Evolutionary conservation across 768 basidiomycete genomes (phyloP).

Genomic region (Scleroderma bovista): DNA sequence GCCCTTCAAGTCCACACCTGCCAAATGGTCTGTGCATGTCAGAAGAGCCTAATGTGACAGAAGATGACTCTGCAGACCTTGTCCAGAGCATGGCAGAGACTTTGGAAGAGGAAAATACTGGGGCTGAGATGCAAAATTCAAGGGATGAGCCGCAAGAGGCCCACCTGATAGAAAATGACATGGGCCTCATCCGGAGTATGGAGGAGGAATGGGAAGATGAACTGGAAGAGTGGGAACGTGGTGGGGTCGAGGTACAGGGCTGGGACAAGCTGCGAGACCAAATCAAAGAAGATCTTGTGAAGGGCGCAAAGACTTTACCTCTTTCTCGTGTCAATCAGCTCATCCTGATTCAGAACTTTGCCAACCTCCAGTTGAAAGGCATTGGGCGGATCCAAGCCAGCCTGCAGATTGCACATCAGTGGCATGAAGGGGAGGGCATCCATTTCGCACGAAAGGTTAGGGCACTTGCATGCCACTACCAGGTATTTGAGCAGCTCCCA

Average conservation of each 20-base stretch:
- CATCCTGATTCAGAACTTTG: slow-evolving; percentile 6
- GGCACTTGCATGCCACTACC: slow-evolving; percentile 31
- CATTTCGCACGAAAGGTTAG: slow-evolving; percentile 26
- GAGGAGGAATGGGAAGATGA: slow-evolving; percentile 19
- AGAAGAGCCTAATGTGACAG: no score
- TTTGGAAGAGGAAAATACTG: no score
- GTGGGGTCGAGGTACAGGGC: slow-evolving; percentile 4
- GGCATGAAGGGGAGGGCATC: slow-evolving; percentile 28
- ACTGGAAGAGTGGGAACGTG: slow-evolving; percentile 10
- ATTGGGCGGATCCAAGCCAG: slow-evolving; percentile 25
- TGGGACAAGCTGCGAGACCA: slow-evolving; percentile 25
- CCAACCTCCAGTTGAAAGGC: slow-evolving; percentile 22
- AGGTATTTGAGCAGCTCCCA: slow-evolving; percentile 31
- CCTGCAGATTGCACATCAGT: slow-evolving; percentile 31
- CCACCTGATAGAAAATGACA: slow-evolving; percentile 6
- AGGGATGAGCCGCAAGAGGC: no score
- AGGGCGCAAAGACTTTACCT: slow-evolving; percentile 12
- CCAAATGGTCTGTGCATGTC: no score
- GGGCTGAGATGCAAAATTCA: no score
- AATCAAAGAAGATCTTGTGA: slow-evolving; percentile 28
- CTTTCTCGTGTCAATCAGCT: slow-evolving; percentile 20
- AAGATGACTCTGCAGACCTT: no score
- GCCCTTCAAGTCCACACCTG: background rate
- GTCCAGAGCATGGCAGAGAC: no score
- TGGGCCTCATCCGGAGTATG: background rate